Conservation (phyloP, 805 yeast genomes). For the Candida adriatica region DNA sequence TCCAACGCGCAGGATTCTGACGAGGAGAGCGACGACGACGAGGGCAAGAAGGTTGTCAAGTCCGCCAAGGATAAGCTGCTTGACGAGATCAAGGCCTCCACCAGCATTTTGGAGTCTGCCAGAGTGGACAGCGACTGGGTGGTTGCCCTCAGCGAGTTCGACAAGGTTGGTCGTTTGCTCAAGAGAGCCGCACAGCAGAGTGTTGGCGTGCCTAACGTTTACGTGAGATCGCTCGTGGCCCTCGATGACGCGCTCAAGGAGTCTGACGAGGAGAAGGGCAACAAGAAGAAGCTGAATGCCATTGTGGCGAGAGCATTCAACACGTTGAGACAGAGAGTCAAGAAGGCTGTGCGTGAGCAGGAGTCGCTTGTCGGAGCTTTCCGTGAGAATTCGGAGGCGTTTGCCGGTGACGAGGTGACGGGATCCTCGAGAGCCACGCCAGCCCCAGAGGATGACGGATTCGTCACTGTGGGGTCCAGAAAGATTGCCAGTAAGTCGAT, state of each 20-base stretch:
- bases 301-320: constrained; percentile 81
- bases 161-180: constrained; percentile 60
- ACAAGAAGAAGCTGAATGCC: constrained; percentile 69
- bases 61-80: constrained; percentile 88
- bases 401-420: constrained; percentile 42
- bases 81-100: constrained; percentile 71
- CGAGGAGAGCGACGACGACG: constrained; percentile 57
- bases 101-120: constrained; percentile 62
- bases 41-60: constrained; percentile 79
- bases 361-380: constrained; percentile 51
- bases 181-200: constrained; percentile 73
- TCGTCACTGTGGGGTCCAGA: constrained; percentile 5
- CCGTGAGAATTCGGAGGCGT: constrained; percentile 67
- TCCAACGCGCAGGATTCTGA: constrained; percentile 29
- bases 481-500: constrained; percentile 21
- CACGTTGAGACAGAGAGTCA: constrained; percentile 81
- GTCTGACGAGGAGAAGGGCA: constrained; percentile 36
- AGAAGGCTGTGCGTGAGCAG: constrained; percentile 68
- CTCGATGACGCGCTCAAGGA: constrained; percentile 63
- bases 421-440: constrained; percentile 19
- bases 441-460: constrained; percentile 22
- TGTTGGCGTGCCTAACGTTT: constrained; percentile 62
- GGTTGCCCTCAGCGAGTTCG: constrained; percentile 67
- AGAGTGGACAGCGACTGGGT: constrained; percentile 76
- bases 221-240: constrained; percentile 59